phyloP scores from a whole-genome alignment of 352 stramenopile genomes.

The Phytophthora crassamura region DNA sequence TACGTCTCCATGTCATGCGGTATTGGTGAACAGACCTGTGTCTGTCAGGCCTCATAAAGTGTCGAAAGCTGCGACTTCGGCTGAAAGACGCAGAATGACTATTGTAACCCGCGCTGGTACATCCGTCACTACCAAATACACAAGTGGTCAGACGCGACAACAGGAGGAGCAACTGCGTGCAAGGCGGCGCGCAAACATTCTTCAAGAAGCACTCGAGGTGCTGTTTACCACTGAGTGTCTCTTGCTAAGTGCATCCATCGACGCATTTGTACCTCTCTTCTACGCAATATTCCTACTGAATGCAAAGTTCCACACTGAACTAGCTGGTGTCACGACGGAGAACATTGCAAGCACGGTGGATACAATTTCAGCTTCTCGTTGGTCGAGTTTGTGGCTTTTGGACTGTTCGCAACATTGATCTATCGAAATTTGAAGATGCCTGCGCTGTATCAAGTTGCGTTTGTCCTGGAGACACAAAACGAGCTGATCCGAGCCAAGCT shows the following conservation, averaged over 20 bases:
- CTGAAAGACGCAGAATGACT: background rate
- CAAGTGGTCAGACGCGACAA: background rate
- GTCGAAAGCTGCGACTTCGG: constrained; percentile 3
- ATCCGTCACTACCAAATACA: background rate
- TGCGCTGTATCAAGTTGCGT: background rate
- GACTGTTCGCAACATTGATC: background rate
- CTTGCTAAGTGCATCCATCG: constrained; percentile 38
- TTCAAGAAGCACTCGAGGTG: constrained; percentile 21
- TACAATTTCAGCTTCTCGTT: background rate
- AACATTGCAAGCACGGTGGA: constrained; percentile 14
- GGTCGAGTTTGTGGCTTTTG: background rate
- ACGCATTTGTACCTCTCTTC: constrained; percentile 41
- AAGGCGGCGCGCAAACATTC: background rate
- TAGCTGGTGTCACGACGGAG: constrained; percentile 15
- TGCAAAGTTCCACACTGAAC: constrained; percentile 41
- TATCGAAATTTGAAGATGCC: constrained; percentile 1
- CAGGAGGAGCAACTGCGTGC: background rate
- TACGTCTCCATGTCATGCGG: background rate
- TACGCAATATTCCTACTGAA: constrained; percentile 38
- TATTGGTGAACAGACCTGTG: background rate
- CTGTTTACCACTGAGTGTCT: constrained; percentile 45
- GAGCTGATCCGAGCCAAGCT: constrained; percentile 5
- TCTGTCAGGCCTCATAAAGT: constrained; percentile 5
- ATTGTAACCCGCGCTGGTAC: background rate
- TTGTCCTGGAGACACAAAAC: constrained; percentile 1